A percentile compares a stretch with the other conserved stretches of the same genome.
Conservation (phyloP, 2,329 filamentous ascomycete species). For the Sporothrix pseudoabietina region DNA sequence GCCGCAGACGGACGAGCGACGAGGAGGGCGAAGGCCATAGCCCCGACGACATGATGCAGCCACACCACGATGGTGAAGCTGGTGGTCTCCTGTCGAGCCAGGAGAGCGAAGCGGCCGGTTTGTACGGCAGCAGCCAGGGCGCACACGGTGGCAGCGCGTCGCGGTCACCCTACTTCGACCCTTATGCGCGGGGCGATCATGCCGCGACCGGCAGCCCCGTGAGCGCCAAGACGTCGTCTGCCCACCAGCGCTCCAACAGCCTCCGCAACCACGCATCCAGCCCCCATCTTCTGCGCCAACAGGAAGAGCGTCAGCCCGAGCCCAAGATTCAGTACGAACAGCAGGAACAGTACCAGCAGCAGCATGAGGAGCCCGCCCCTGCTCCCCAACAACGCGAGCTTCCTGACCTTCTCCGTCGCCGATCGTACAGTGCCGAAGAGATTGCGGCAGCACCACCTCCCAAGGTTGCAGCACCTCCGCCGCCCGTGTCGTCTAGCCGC, state of each 20-base stretch:
- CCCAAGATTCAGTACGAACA: background rate
- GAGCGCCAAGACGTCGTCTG: slow-evolving; percentile 49
- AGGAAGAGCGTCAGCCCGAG: background rate
- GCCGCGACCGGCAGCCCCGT: slow-evolving; percentile 62
- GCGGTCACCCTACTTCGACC: slow-evolving; percentile 49
- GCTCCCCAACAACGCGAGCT: background rate
- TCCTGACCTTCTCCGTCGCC: background rate
- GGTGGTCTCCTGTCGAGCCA: slow-evolving; percentile 48
- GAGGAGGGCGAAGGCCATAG: slow-evolving; percentile 57
- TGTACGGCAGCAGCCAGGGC: slow-evolving; percentile 40
- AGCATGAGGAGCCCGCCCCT: background rate
- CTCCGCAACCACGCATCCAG: slow-evolving; percentile 43
- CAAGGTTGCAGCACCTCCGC: slow-evolving; percentile 53
- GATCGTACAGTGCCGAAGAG: slow-evolving; percentile 5
- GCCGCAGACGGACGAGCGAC: slow-evolving; percentile 66
- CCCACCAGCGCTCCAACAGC: slow-evolving; percentile 26
- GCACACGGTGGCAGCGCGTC: slow-evolving; percentile 43
- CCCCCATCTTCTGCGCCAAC: slow-evolving; percentile 4
- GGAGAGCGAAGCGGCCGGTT: slow-evolving; percentile 43
- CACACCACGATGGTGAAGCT: slow-evolving; percentile 44
- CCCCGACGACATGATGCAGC: slow-evolving; percentile 35
- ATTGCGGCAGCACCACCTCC: slow-evolving; percentile 41
- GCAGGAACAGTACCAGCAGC: background rate
- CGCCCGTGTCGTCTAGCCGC: slow-evolving; percentile 55
- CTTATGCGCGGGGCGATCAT: slow-evolving; percentile 49